Percentiles rank a stretch among this genome's conserved stretches.
These are phyloP conservation scores for Bruguiera hainesii DNA, from an alignment of 441 rosid species.

Conservation along the genomic window DNA sequence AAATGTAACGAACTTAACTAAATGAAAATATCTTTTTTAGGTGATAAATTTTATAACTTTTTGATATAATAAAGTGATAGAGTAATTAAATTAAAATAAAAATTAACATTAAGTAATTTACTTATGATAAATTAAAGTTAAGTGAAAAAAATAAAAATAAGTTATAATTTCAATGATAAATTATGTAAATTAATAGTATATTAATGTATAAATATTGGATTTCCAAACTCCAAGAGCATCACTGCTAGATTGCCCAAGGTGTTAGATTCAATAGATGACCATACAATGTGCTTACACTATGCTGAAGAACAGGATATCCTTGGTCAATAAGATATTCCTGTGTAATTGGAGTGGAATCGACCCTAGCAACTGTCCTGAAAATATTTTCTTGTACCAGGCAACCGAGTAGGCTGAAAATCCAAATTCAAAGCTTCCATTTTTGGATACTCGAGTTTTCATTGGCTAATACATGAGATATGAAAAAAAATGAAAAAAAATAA, in stretches of 20 bases:
- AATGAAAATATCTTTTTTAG: no score
- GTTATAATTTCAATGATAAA: no score
- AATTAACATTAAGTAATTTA: no score
- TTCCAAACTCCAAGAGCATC: background rate
- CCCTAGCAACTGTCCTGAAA: constrained; percentile 42
- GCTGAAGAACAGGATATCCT: constrained; percentile 35
- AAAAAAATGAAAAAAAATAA: no score
- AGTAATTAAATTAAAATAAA: no score
- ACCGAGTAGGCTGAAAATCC: constrained; percentile 1
- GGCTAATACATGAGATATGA: background rate
- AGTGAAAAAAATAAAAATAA: no score
- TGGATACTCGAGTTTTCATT: background rate
- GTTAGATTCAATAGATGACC: background rate
- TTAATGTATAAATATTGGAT: no score
- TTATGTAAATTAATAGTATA: no score
- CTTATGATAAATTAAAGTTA: no score
- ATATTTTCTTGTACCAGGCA: background rate
- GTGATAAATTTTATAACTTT: no score
- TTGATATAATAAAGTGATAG: no score
- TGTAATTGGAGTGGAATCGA: constrained; percentile 37
- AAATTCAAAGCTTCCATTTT: constrained; percentile 9
- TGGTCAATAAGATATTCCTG: constrained; percentile 24
- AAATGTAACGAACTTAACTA: no score
- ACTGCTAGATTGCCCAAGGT: background rate
- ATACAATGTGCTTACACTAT: background rate